Conservation (phyloP, 345 rosid species). For the Pistacia vera region DNA sequence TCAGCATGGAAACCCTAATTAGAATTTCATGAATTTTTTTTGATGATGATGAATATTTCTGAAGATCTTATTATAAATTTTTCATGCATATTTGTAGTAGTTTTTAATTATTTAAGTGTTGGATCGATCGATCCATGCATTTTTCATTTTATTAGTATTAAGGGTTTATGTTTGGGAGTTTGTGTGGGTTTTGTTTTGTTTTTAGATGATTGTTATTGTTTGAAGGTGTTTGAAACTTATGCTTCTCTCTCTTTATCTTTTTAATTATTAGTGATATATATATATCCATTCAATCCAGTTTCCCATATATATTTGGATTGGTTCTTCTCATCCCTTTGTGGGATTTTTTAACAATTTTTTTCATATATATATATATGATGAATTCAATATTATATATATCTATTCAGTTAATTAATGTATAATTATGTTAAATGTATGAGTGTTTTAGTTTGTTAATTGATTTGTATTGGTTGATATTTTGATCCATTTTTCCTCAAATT, state of each 20-base stretch:
- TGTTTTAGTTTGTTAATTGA: neutral
- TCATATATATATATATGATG: too few species aligned
- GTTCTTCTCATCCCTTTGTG: slow-evolving; percentile 25
- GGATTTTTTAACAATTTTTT: slow-evolving; percentile 1
- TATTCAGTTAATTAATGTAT: too few species aligned
- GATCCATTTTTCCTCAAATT: neutral
- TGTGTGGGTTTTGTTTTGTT: slow-evolving; percentile 37
- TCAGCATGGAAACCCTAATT: slow-evolving; percentile 81
- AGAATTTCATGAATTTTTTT: too few species aligned
- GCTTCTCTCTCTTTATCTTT: slow-evolving; percentile 29
- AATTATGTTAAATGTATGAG: neutral
- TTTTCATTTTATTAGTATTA: neutral
- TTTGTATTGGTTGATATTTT: neutral
- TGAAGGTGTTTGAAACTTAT: slow-evolving; percentile 56
- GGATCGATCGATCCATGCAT: too few species aligned
- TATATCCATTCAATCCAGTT: slow-evolving; percentile 15
- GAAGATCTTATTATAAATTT: slow-evolving; percentile 1
- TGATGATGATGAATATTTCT: too few species aligned
- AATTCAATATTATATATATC: neutral
- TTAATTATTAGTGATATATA: slow-evolving; percentile 1
- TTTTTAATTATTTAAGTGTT: neutral
- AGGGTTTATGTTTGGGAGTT: slow-evolving; percentile 56
- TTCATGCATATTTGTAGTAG: slow-evolving; percentile 30
- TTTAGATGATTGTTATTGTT: slow-evolving; percentile 51
- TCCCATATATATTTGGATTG: slow-evolving; percentile 35